Evolutionary conservation across 2,329 filamentous ascomycete species (phyloP).

Genomic region (Trichoderma sp.): DNA sequence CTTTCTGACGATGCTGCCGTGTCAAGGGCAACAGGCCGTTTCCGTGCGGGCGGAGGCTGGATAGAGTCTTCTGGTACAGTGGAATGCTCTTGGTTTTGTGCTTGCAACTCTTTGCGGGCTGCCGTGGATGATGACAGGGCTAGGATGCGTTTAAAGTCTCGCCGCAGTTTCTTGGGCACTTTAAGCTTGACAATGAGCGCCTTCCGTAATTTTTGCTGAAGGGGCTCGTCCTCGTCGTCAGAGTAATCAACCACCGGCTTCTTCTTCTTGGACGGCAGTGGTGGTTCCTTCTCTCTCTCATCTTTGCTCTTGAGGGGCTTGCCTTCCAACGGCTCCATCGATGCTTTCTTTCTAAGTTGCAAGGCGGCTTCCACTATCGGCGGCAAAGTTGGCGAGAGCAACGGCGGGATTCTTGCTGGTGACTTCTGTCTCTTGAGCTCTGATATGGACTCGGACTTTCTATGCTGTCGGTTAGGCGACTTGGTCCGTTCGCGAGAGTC

Average conservation of each 20-base stretch:
- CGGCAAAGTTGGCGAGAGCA: conserved; percentile 58
- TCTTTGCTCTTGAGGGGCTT: background rate
- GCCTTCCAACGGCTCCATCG: conserved; percentile 27
- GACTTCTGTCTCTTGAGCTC: conserved; percentile 40
- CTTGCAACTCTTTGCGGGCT: conserved; percentile 26
- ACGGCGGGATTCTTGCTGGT: conserved; percentile 43
- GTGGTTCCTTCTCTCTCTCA: conserved; percentile 24
- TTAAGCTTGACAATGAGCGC: conserved; percentile 46
- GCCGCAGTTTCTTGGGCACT: conserved; percentile 47
- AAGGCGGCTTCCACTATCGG: conserved; percentile 47
- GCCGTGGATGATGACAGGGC: conserved; percentile 40
- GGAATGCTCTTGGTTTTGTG: conserved; percentile 37
- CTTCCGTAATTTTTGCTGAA: conserved; percentile 27
- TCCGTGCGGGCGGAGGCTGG: conserved; percentile 41
- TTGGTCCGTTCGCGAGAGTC: conserved; percentile 31
- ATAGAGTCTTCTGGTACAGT: conserved; percentile 42
- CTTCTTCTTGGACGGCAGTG: conserved; percentile 28
- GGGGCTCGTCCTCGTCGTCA: conserved; percentile 37
- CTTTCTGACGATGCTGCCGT: conserved; percentile 37
- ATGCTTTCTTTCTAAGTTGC: conserved; percentile 33
- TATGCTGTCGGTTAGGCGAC: conserved; percentile 32
- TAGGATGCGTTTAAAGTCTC: conserved; percentile 47
- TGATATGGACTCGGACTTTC: conserved; percentile 26
- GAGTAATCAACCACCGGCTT: conserved; percentile 31
- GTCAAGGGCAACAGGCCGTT: conserved; percentile 44